Base-by-base conservation (phyloP, 2,329 filamentous ascomycete species). In the Venturia oleaginea region DNA sequence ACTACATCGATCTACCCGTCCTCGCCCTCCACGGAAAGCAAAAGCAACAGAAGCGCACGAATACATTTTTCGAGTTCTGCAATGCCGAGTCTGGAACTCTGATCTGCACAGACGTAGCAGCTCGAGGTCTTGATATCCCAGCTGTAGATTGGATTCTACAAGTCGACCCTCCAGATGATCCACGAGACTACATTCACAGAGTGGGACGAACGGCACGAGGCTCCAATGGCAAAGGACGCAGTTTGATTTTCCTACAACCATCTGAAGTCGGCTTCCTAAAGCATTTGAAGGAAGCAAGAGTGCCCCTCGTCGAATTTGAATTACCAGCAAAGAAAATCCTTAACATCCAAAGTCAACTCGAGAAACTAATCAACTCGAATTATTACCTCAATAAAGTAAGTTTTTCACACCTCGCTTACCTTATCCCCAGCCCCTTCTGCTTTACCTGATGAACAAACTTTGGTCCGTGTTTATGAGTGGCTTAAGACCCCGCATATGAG, bases 1-100 rank as follows among this genome's bases (percentile, higher is more conserved):
- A 97, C 80, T 97, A 96, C 79, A 97, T 97, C 71, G 94, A 97
- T 76, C 83, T 97, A 48, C 92, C 90, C 5, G 90, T 95, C 2
- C 83, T 96, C 54, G 89, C 91, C 70, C 81, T 96, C 8, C 91
- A 95, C 76, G 94, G 75, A 40, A 97, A 99, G 79, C 91, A 96
- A 78, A 99, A 99, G 78, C 94, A 99, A 77, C 92, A 97, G 77
- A 96, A 96, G 77, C 90, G 94, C n/a, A 99, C 94, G 30, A 96
- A 95, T 74, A 96, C 92, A 0, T 99, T 99, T 76, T 99, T 97
- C 76, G 93, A 97, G 75, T 99, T 99, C 75, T 88, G 86, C 72
- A 92, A 92, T 71, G 88, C 92, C 22, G 87, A 86, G 68, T 85
- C 89, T 68, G 94, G 93, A 30, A 96, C 90, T 0, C 78, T 99